Conservation (phyloP, 768 basidiomycete species). For the Melanogaster broomeanus region DNA sequence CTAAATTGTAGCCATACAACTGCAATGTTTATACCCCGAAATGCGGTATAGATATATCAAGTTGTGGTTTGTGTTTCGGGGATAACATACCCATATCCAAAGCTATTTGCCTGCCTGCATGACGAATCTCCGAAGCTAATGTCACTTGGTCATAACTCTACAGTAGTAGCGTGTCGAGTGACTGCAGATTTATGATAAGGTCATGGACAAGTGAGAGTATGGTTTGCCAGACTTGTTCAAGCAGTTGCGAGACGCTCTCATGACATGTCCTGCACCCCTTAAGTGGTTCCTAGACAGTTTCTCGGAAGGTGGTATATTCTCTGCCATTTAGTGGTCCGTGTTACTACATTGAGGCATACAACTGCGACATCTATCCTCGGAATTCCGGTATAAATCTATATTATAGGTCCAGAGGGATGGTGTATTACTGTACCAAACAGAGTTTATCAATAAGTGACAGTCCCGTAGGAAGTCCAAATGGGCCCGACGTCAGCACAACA, state of each 20-base stretch:
- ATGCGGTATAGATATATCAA: no score
- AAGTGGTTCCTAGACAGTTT: constrained; percentile 20
- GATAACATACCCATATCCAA: no score
- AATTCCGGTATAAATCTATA: constrained; percentile 5
- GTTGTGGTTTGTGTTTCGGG: no score
- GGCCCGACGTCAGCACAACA: not conserved
- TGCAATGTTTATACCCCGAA: no score
- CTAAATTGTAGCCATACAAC: no score
- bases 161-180: no score
- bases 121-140: no score
- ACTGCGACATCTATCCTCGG: not conserved
- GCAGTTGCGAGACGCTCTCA: constrained; percentile 35
- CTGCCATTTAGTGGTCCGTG: not conserved
- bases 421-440: constrained; percentile 11
- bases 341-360: not conserved
- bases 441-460: constrained; percentile 23
- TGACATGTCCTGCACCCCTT: constrained; percentile 25
- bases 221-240: no score
- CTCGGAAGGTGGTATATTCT: not conserved
- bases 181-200: no score
- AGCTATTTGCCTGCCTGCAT: no score
- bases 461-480: not conserved
- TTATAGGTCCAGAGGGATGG: constrained; percentile 1
- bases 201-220: no score
- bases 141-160: no score